Conservation (phyloP, 805 yeast species). For the Starmerella gropengiesseri region DNA sequence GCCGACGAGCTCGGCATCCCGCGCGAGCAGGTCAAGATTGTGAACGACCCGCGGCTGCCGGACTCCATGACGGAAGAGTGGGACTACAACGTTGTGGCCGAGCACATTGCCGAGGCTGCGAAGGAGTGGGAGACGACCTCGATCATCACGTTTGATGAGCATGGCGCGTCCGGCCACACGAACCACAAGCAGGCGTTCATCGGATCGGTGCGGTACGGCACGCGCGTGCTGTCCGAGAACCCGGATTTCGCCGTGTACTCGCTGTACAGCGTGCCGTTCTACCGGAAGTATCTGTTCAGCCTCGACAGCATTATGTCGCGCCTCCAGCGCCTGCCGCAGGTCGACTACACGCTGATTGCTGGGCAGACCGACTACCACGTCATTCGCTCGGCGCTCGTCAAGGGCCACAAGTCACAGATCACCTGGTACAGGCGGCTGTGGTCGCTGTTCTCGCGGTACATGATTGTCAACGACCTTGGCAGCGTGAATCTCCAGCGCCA, state of each 20-base stretch:
- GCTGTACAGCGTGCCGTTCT: constrained; percentile 29
- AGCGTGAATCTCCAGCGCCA: constrained; percentile 15
- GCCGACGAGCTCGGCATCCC: constrained; percentile 44
- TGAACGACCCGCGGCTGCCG: constrained; percentile 39
- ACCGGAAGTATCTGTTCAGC: constrained; percentile 30
- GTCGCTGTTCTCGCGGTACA: constrained; percentile 66
- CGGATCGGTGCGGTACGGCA: constrained; percentile 22
- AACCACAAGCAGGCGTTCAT: constrained; percentile 47
- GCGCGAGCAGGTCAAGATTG: constrained; percentile 33
- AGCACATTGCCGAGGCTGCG: constrained; percentile 30
- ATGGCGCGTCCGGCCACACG: constrained; percentile 79
- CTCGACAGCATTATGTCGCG: constrained; percentile 29
- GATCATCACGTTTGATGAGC: constrained; percentile 66
- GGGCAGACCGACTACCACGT: constrained; percentile 25
- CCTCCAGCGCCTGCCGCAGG: constrained; percentile 12
- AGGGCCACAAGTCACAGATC: constrained; percentile 81
- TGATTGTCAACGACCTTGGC: constrained; percentile 53
- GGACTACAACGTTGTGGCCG: constrained; percentile 40
- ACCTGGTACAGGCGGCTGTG: constrained; percentile 91
- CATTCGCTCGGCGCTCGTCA: constrained; percentile 60
- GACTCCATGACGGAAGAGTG: constrained; percentile 66
- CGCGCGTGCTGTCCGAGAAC: constrained; percentile 7
- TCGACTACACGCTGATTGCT: constrained; percentile 18
- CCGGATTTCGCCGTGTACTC: constrained; percentile 23
- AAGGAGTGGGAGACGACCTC: constrained; percentile 28